Evolutionary conservation across 106 monocot genomes (phyloP), one percentile per base, ranked within the genome.

Genomic region (Apostasia ramifera): DNA sequence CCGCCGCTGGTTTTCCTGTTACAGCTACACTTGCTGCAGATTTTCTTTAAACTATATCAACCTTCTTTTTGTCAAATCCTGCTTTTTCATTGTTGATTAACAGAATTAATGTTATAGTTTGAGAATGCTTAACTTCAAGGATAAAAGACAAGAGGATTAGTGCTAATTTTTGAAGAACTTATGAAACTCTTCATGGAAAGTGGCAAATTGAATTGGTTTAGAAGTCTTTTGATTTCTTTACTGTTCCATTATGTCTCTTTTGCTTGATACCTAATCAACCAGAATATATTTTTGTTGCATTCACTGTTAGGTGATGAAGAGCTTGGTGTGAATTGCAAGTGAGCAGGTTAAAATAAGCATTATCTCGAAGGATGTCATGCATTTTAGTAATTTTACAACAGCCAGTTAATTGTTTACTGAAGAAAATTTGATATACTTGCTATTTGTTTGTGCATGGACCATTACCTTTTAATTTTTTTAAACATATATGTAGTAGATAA

Each of bases 311-410:
- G 12, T 2, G 43, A 61, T 61, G n/a, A 45, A 62, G 43, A 13
- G 45, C 12, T 4, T 45, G 44, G 45, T 1, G 13, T 26, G 2
- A 62, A 44, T 3, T 13, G 3, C 44, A 43, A 44, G 62, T 45
- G 44, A 45, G 44, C 13, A 45, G 44, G 3, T 11, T 44, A 62
- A 3, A 44, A 45, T n/a, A 65, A 47, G 37, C 1, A 65, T 26
- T 65, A 48, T 48, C 6, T 48, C 12, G 5, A 44, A 4, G 47
- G 65, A 65, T 65, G 40, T 48, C 65, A 65, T 65, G 65, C 12
- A 65, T 65, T 4, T 65, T 1, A 15, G 44, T 62, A 44, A 62
- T 44, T 8, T 38, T 62, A 44, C 10, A 45, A 14, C 45, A 44
- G 44, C 5, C 13, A 59, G 45, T 62, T 44, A 12, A 2, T 5